Conservation (phyloP, 2,329 filamentous ascomycete genomes). For the Atkinsonella hypoxylon region DNA sequence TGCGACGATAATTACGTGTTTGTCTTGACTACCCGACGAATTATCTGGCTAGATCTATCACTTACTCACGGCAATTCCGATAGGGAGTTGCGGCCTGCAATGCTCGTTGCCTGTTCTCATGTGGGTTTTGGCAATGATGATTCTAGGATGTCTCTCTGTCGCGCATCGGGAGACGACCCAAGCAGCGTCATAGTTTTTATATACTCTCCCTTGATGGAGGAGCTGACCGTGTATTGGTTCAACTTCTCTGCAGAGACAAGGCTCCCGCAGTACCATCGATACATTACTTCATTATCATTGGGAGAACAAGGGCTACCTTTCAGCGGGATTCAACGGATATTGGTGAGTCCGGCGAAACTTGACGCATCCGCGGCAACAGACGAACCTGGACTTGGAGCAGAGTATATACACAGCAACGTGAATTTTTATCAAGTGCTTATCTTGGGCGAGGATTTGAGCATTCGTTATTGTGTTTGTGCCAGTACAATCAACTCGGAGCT, state of each 20-base stretch:
- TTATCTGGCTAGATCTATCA: slow-evolving; percentile 37
- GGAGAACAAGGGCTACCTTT: slow-evolving; percentile 2
- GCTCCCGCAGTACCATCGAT: slow-evolving; percentile 26
- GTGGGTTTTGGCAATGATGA: slow-evolving; percentile 14
- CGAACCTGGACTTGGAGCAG: slow-evolving; percentile 14
- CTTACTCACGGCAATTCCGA: slow-evolving; percentile 4
- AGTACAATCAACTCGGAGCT: slow-evolving; percentile 14
- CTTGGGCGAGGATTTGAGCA: slow-evolving; percentile 29
- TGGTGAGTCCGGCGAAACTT: slow-evolving; percentile 18
- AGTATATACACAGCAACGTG: slow-evolving; percentile 22
- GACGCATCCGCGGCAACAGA: slow-evolving; percentile 1
- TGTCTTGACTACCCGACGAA: slow-evolving; percentile 41
- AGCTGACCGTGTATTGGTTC: slow-evolving; percentile 26
- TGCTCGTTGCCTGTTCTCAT: slow-evolving; percentile 20
- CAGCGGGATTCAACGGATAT: slow-evolving; percentile 14
- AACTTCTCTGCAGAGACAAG: slow-evolving; percentile 10
- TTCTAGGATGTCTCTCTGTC: slow-evolving; percentile 19
- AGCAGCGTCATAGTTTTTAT: slow-evolving; percentile 20
- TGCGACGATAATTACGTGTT: slow-evolving; percentile 37
- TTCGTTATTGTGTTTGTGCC: slow-evolving; percentile 28
- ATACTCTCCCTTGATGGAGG: slow-evolving; percentile 19
- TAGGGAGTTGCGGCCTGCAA: slow-evolving; percentile 9
- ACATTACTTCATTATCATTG: slow-evolving; percentile 18
- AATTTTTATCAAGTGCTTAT: slow-evolving; percentile 36
- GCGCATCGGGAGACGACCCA: slow-evolving; percentile 11